phyloP scores from a whole-genome alignment of 768 basidiomycete species.

The Lactarius trivialis region DNA sequence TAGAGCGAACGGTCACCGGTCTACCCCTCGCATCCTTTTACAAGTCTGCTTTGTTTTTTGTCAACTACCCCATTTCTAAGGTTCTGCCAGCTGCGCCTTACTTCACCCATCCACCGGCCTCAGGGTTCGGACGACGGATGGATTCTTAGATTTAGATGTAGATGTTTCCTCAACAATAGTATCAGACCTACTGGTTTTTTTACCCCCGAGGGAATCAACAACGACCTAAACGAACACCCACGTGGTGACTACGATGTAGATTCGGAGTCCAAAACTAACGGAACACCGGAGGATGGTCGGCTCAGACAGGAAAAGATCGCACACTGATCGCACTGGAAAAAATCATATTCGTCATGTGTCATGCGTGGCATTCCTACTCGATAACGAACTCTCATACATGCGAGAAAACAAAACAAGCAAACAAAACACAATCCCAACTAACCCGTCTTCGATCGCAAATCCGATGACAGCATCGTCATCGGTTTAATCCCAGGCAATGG shows the following conservation, averaged over 20 bases:
- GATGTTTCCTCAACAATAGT: too few relatives aligned
- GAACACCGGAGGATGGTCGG: conserved; percentile 19
- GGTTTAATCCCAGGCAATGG: conserved; percentile 40
- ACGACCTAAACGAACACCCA: conserved; percentile 39
- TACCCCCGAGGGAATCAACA: conserved; percentile 79
- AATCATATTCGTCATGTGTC: neutral
- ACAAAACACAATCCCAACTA: neutral
- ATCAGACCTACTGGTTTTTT: too few relatives aligned
- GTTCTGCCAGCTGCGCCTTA: too few relatives aligned
- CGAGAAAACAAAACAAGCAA: neutral
- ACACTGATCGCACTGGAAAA: conserved; percentile 16
- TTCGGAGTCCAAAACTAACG: conserved; percentile 18
- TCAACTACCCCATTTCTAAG: too few relatives aligned
- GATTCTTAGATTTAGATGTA: too few relatives aligned
- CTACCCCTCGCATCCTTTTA: too few relatives aligned
- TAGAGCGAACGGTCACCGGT: too few relatives aligned
- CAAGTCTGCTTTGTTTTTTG: too few relatives aligned
- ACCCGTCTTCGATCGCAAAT: conserved; percentile 18
- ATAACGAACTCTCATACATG: neutral
- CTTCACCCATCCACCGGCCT: too few relatives aligned
- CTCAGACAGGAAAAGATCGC: conserved; percentile 19
- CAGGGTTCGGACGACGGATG: too few relatives aligned
- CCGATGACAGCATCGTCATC: conserved; percentile 19
- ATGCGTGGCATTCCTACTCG: neutral
- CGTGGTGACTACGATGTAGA: conserved; percentile 8